phyloP scores from a whole-genome alignment of 2,329 filamentous ascomycete species.

The Spiromastix sp. region DNA sequence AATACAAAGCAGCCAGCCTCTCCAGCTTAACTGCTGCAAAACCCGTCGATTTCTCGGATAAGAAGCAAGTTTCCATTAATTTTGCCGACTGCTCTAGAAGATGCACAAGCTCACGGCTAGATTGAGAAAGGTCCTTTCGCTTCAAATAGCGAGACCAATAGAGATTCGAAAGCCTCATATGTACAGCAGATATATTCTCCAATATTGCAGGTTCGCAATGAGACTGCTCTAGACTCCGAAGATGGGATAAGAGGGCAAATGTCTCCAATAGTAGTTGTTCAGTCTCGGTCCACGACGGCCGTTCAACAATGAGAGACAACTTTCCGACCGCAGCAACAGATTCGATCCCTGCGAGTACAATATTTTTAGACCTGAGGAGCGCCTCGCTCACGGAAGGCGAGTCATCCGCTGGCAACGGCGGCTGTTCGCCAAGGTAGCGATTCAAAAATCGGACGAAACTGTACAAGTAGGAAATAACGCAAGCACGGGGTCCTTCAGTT shows the following conservation, averaged over 20 bases:
- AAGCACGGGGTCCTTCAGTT: constrained; percentile 12
- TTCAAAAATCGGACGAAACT: constrained; percentile 31
- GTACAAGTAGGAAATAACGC: constrained; percentile 27
- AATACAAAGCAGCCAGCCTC: constrained; percentile 30
- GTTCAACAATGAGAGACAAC: constrained; percentile 25
- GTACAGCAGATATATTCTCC: constrained; percentile 18
- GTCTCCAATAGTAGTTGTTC: constrained; percentile 27
- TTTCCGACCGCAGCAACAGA: constrained; percentile 31
- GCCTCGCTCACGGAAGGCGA: too few relatives aligned
- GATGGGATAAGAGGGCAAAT: constrained; percentile 23
- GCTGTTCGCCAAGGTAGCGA: constrained; percentile 28
- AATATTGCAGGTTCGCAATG: not conserved
- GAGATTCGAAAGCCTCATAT: constrained; percentile 35
- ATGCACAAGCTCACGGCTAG: constrained; percentile 25
- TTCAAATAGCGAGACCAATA: constrained; percentile 39
- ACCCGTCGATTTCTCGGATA: constrained; percentile 25
- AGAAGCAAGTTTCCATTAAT: constrained; percentile 24
- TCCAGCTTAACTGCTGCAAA: constrained; percentile 36
- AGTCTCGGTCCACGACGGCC: constrained; percentile 28
- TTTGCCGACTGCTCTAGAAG: constrained; percentile 31
- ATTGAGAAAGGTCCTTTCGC: constrained; percentile 27
- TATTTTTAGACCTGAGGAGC: constrained; percentile 23
- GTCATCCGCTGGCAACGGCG: constrained; percentile 18
- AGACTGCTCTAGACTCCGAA: constrained; percentile 13
- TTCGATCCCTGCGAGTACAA: constrained; percentile 31